A percentile compares a stretch with the other conserved stretches of the same genome.
Conservation (phyloP, 1,284 basidiomycete genomes). For the Ustilago loliicola region DNA sequence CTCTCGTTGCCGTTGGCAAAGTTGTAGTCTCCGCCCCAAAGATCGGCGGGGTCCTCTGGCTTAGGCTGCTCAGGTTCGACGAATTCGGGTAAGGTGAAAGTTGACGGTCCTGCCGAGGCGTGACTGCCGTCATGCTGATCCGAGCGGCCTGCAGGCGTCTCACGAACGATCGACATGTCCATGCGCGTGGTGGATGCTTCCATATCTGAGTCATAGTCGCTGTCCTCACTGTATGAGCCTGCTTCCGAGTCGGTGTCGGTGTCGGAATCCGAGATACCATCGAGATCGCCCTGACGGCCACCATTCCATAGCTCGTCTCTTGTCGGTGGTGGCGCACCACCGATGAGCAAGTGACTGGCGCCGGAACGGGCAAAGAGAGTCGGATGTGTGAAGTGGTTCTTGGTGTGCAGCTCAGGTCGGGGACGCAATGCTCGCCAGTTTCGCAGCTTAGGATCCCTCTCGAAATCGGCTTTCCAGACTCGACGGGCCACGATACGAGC, state of each 20-base stretch:
- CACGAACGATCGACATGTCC: constrained; percentile 41
- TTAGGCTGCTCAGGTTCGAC: constrained; percentile 48
- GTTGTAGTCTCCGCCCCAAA: constrained; percentile 52
- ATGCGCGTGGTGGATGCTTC: constrained; percentile 38
- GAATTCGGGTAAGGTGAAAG: constrained; percentile 40
- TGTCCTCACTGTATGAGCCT: constrained; percentile 39
- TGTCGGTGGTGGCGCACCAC: constrained; percentile 38
- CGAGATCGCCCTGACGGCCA: constrained; percentile 21
- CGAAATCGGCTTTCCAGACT: constrained; percentile 36
- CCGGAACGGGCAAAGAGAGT: constrained; percentile 56
- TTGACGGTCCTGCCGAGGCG: constrained; percentile 9
- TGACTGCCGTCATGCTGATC: constrained; percentile 16
- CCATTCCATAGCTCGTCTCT: constrained; percentile 35
- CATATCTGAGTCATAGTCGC: constrained; percentile 44
- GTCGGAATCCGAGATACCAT: constrained; percentile 38
- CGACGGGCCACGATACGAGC: constrained; percentile 48
- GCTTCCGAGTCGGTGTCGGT: constrained; percentile 44
- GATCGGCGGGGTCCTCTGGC: constrained; percentile 48
- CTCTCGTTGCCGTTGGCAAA: constrained; percentile 54
- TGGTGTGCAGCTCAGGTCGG: constrained; percentile 43
- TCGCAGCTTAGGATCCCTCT: constrained; percentile 24
- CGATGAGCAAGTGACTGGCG: constrained; percentile 49
- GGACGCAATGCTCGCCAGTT: constrained; percentile 41
- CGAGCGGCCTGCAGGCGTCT: constrained; percentile 5
- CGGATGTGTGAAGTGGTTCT: constrained; percentile 57